Percentiles rank a stretch among this genome's conserved stretches.
Evolutionary conservation across 2,329 filamentous ascomycete species (phyloP).

Genomic region (Xylariaceae sp.): DNA sequence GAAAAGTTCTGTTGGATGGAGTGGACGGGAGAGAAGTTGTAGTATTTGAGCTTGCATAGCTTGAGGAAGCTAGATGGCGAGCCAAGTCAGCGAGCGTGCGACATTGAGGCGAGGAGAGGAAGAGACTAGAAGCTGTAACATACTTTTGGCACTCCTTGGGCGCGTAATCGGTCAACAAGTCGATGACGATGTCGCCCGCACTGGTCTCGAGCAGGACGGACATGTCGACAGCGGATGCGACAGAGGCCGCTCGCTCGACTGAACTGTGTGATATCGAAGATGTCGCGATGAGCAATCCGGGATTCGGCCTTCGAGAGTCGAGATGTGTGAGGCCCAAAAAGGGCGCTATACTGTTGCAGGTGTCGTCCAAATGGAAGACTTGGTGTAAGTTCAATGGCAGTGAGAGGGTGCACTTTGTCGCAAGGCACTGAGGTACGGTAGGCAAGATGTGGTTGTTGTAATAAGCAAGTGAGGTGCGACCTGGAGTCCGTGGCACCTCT

Average conservation of each 20-base stretch:
- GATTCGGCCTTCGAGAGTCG: too few species aligned
- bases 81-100: constrained; percentile 46
- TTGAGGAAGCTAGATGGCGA: constrained; percentile 78
- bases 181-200: constrained; percentile 89
- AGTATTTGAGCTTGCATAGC: constrained; percentile 98
- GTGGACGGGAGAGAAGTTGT: constrained; percentile 93
- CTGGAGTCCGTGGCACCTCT: too few species aligned
- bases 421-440: too few species aligned
- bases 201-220: constrained; percentile 93
- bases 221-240: constrained; percentile 51
- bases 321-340: too few species aligned
- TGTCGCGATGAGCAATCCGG: too few species aligned
- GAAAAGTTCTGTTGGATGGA: constrained; percentile 93
- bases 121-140: constrained; percentile 37
- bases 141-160: constrained; percentile 95
- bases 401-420: neutral
- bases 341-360: too few species aligned
- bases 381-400: too few species aligned
- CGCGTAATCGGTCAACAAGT: constrained; percentile 83
- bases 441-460: too few species aligned
- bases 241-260: too few species aligned
- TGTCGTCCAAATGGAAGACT: too few species aligned
- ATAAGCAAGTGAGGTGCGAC: too few species aligned
- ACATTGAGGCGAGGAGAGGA: constrained; percentile 1
- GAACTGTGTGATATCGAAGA: too few species aligned